Percentiles rank a stretch among this genome's conserved stretches.
These are phyloP conservation scores for Ogataea glucozyma DNA, from an alignment of 805 yeast species.

Conservation along the genomic window DNA sequence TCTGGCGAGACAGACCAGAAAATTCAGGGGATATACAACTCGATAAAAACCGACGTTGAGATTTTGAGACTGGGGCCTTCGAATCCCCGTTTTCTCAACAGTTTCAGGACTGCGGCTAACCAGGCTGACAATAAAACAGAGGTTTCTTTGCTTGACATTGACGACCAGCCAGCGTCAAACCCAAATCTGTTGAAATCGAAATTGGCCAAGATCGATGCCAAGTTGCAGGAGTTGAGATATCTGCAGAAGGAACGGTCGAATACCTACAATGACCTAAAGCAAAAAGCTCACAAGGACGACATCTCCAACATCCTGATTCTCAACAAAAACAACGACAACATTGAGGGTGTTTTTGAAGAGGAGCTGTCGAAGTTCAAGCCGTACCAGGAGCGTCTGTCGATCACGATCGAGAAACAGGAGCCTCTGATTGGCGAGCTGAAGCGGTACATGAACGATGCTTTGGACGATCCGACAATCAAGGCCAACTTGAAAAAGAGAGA, in stretches of 20 bases:
- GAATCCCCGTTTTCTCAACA: slow-evolving; percentile 25
- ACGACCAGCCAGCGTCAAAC: slow-evolving; percentile 42
- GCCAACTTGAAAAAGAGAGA: slow-evolving; percentile 45
- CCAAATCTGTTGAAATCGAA: slow-evolving; percentile 35
- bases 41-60: slow-evolving; percentile 43
- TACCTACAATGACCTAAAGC: slow-evolving; percentile 65
- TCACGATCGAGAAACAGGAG: slow-evolving; percentile 66
- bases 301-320: slow-evolving; percentile 73
- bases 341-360: slow-evolving; percentile 54
- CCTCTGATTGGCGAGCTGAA: slow-evolving; percentile 45
- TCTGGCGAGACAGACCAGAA: slow-evolving; percentile 62
- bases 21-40: slow-evolving; percentile 49
- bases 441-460: slow-evolving; percentile 41
- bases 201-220: slow-evolving; percentile 54
- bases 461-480: slow-evolving; percentile 49
- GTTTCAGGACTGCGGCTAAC: neutral
- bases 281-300: slow-evolving; percentile 75
- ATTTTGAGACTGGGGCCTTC: slow-evolving; percentile 46
- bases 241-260: slow-evolving; percentile 64
- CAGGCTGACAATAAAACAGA: slow-evolving; percentile 11
- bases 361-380: slow-evolving; percentile 79
- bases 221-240: slow-evolving; percentile 59
- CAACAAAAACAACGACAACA: slow-evolving; percentile 48
- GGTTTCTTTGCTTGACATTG: slow-evolving; percentile 63
- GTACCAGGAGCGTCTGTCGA: slow-evolving; percentile 63